Evolutionary conservation across 1,139 yeast species (phyloP), one percentile per base, ranked within the genome.

Genomic region (Taphrina flavorubra): DNA sequence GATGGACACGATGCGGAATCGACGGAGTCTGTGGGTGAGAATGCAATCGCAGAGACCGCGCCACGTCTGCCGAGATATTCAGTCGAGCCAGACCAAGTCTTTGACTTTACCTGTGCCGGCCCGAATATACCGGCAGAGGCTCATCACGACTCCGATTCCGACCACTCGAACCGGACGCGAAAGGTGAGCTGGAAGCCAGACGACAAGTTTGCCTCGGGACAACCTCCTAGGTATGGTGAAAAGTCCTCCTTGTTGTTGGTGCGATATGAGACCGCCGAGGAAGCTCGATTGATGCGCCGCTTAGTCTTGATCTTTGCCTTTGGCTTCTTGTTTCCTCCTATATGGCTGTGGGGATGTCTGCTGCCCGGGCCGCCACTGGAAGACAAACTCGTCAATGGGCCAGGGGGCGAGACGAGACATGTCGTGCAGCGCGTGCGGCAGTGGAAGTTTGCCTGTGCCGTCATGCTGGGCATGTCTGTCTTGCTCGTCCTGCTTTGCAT

Each of bases 281-380:
- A 49, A 25, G 53, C 53, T 18, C 31, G 36, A 3, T 20, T 49
- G 53, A 49, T 49, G 53, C 53, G 36, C 53, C 34, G 53, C 10
- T 20, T 53, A 20, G 39, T 56, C 36, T 18, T 56, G 49, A 37
- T 56, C 60, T 56, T 56, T 20, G 20, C 49, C n/a, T 40, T 56
- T 40, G 60, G 60, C 11, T 56, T 56, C 36, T 47, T 56, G 20
- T 56, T 56, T 40, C 60, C 60, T 11, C 60, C 60, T 2, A 11
- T 56, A 16, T 56, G 60, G 60, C 13, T 37, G 11, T 37, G 14
- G 49, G 60, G 60, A 18, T 39, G 47, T 13, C 16, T 40, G 16
- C 49, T 56, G 49, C 36, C 57, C n/a, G 42, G 31, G 8, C 34
- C 57, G 14, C 36, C 8, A 14, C 1, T 18, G 4, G 18, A 44